These are phyloP conservation scores for Entonaema liquescens DNA, from an alignment of 495 filamentous ascomycete genomes.

Conservation along the genomic window DNA sequence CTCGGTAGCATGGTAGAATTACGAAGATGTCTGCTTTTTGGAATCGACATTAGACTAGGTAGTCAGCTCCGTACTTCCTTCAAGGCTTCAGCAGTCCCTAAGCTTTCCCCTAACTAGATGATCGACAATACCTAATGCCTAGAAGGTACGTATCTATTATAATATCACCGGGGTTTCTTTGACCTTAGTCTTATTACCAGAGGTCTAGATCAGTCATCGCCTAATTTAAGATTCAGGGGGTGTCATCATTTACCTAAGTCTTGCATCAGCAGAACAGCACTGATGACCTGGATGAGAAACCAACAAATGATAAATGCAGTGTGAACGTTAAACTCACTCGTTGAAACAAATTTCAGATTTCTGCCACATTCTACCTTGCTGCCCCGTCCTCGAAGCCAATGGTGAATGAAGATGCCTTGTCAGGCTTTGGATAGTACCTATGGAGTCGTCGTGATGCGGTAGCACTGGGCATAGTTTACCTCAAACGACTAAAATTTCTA, in stretches of 20 bases:
- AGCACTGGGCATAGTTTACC: neutral
- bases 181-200: neutral
- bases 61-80: neutral
- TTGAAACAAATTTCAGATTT: neutral
- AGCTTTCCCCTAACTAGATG: neutral
- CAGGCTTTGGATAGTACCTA: neutral
- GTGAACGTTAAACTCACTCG: neutral
- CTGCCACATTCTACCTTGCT: neutral
- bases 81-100: neutral
- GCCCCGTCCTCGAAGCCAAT: neutral
- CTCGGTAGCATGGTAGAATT: neutral
- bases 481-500: slow-evolving; percentile 2
- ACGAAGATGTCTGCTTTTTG: neutral
- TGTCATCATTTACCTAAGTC: neutral
- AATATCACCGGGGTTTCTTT: neutral
- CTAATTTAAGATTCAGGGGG: neutral
- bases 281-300: neutral
- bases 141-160: neutral
- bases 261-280: neutral
- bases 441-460: neutral
- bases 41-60: neutral
- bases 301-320: neutral
- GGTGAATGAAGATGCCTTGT: neutral
- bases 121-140: neutral
- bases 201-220: neutral